Percentiles rank a stretch among this genome's conserved stretches.
Conservation (phyloP, 1,284 basidiomycete species). For the Tremellales sp. region DNA sequence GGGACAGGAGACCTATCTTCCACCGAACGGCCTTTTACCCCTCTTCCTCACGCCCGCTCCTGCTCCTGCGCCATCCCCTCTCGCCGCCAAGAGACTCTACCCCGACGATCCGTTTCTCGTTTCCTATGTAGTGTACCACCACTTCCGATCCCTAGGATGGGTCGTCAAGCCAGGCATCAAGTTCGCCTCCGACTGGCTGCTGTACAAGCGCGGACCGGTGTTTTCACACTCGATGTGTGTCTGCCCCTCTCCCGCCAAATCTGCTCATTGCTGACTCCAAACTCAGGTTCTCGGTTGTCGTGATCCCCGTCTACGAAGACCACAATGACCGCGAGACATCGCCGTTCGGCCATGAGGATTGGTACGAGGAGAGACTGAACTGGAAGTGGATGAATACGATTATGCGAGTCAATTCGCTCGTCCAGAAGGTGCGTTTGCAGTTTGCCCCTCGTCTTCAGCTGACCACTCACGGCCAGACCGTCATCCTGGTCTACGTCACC, state of each 20-base stretch:
- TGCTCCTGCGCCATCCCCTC: slow-evolving; percentile 36
- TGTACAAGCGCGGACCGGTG: slow-evolving; percentile 93
- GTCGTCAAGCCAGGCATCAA: slow-evolving; percentile 94
- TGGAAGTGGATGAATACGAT: slow-evolving; percentile 98
- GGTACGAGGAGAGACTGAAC: slow-evolving; percentile 65
- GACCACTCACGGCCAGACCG: slow-evolving; percentile 58
- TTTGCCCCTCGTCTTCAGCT: slow-evolving; percentile 4
- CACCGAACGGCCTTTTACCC: slow-evolving; percentile 52
- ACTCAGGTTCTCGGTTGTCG: slow-evolving; percentile 76
- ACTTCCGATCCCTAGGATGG: slow-evolving; percentile 97
- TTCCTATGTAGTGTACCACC: slow-evolving; percentile 87
- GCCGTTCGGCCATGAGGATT: slow-evolving; percentile 51
- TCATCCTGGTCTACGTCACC: slow-evolving; percentile 83
- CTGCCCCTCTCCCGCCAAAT: neutral
- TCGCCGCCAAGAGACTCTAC: slow-evolving; percentile 17
- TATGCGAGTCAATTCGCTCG: slow-evolving; percentile 94
- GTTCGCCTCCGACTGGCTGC: slow-evolving; percentile 90
- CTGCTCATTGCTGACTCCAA: slow-evolving; percentile 1
- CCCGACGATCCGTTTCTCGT: slow-evolving; percentile 89
- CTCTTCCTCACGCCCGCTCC: slow-evolving; percentile 34
- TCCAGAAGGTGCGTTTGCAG: slow-evolving; percentile 86
- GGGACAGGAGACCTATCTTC: slow-evolving; percentile 18
- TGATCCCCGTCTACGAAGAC: slow-evolving; percentile 86
- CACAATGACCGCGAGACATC: slow-evolving; percentile 63
- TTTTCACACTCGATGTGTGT: slow-evolving; percentile 92